Percentiles rank a stretch among this genome's conserved stretches.
Conservation (phyloP, 805 yeast species). For the Sugiyamaella floridensis region DNA sequence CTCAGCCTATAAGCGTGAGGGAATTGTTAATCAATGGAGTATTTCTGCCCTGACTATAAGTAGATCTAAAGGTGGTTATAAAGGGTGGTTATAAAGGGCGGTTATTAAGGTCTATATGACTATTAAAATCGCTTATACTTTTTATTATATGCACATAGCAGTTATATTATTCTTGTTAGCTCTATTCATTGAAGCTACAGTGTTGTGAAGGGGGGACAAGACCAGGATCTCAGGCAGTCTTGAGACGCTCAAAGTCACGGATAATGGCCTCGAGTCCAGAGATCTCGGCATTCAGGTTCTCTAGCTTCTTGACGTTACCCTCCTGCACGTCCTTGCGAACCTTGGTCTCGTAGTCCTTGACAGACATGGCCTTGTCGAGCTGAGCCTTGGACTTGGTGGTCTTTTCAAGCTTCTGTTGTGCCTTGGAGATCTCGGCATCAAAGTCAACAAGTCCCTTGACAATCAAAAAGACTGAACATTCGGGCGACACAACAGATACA, state of each 20-base stretch:
- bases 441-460: conserved; percentile 93
- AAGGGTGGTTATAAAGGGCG: no score
- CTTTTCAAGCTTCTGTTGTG: conserved; percentile 65
- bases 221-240: conserved; percentile 35
- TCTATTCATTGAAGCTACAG: no score
- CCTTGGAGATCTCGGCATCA: conserved; percentile 84
- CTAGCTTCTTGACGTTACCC: conserved; percentile 59
- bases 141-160: conserved; percentile 3
- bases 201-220: not conserved
- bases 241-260: conserved; percentile 72
- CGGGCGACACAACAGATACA: conserved; percentile 70
- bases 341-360: conserved; percentile 77
- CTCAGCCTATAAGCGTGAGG: not conserved
- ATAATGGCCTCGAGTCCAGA: conserved; percentile 85
- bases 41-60: not conserved
- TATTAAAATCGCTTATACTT: not conserved
- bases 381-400: conserved; percentile 52
- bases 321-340: conserved; percentile 79
- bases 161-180: not conserved
- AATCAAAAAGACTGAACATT: conserved; percentile 77
- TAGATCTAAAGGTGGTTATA: no score
- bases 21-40: no score
- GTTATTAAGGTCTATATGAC: no score
- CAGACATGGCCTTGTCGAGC: conserved; percentile 60
- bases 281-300: conserved; percentile 73